Evolutionary conservation across 1,284 basidiomycete species (phyloP).

Genomic region (Boletus mariae): DNA sequence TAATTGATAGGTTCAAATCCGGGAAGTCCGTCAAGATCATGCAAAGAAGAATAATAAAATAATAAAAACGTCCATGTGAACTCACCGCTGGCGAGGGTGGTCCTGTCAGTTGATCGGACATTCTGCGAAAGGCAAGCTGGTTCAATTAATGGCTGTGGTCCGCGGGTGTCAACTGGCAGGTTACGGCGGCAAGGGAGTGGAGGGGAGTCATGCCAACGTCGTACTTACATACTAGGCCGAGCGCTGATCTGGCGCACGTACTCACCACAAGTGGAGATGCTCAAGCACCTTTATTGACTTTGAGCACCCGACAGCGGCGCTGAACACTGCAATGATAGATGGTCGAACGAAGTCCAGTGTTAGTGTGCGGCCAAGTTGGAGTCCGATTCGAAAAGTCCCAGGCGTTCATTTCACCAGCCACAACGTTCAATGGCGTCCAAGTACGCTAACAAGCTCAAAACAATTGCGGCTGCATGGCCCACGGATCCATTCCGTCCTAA

Average conservation of each 20-base stretch:
- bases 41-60: neutral
- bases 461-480: conserved; percentile 57
- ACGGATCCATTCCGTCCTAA: conserved; percentile 71
- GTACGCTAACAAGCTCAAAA: conserved; percentile 46
- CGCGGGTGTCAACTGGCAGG: neutral
- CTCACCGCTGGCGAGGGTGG: neutral
- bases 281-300: no score
- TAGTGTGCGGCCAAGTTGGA: neutral
- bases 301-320: no score
- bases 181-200: neutral
- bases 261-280: conserved; percentile 1
- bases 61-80: neutral
- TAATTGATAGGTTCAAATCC: neutral
- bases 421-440: conserved; percentile 33
- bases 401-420: neutral
- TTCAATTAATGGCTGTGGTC: neutral
- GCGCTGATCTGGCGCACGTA: neutral
- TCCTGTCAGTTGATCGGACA: neutral
- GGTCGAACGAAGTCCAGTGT: no score
- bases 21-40: neutral
- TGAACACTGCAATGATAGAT: no score
- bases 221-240: neutral
- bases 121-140: neutral
- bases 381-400: conserved; percentile 21
- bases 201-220: neutral